Base-by-base conservation (phyloP, 768 basidiomycete species). In the Termitomyces sp. region DNA sequence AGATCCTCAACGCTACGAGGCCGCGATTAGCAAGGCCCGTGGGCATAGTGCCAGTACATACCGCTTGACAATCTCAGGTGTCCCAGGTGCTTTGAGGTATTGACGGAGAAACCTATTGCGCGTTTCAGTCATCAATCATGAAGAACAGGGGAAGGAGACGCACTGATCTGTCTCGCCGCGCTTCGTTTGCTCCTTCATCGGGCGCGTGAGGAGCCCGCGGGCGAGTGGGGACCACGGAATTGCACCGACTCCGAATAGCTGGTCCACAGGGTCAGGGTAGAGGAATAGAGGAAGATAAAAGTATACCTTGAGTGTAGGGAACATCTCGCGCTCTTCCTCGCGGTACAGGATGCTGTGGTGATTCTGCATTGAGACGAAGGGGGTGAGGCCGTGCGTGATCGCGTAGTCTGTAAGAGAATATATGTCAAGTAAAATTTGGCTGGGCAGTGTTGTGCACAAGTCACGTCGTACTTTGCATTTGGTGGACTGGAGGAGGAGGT, bases 311-410 rank as follows among this genome's bases (percentile, higher is more conserved):
- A 82, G 69, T 1, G 79, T 79, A 2, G 85, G 85, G 63, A 85
- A 81, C 81, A 84, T 83, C 62, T 83, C 82, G 2, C 82, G 72
- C 64, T 84, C 85, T 64, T 88, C 85, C 65, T 88, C 86, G 16
- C 86, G 73, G 62, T 88, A 87, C 13, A 83, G 64, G 7, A 85
- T 68, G 59, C 72, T 82, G 66, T 87, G 80, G 57, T 84, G 82
- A 63, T 87, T 87, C 66, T 87, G 86, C 85, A 87, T 85, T 0
- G 81, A 83, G 65, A 87, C 82, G 70, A 88, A 87, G 1, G 80
- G 81, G 0, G 81, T 82, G 1, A 82, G 70, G 6, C 6, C 76
- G 66, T 87, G 80, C 37, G 75, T 67, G 55, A 85, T 80, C 0
- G 85, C 85, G 62, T 86, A 85, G 66, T 82, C 84, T 85, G 55